Evolutionary conservation across 768 basidiomycete genomes (phyloP).

Genomic region (Crucibulum laeve): DNA sequence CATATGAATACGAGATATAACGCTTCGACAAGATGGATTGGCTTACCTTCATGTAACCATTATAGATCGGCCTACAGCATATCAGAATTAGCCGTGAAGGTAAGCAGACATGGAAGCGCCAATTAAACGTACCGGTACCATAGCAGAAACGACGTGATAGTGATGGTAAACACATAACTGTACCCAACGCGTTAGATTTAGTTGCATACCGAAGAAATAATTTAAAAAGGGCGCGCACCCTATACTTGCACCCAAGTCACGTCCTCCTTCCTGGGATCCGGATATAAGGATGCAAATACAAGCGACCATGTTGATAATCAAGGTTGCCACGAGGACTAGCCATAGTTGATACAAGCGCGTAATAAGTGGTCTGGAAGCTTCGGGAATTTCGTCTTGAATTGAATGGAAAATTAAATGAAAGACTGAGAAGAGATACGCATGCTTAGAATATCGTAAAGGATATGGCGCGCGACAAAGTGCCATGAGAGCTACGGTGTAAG

Average conservation of each 20-base stretch:
- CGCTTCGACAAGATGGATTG: constrained; percentile 8
- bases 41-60: constrained; percentile 92
- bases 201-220: constrained; percentile 13
- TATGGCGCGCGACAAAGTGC: constrained; percentile 3
- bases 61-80: constrained; percentile 80
- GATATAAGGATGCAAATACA: constrained; percentile 83
- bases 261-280: constrained; percentile 70
- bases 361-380: constrained; percentile 72
- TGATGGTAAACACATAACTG: constrained; percentile 80
- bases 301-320: constrained; percentile 87
- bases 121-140: constrained; percentile 80
- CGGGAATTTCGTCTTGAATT: constrained; percentile 86
- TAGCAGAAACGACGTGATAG: constrained; percentile 77
- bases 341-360: constrained; percentile 89
- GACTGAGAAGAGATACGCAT: constrained; percentile 44
- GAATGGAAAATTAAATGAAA: constrained; percentile 94
- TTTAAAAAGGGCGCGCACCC: constrained; percentile 46
- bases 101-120: background rate
- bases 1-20: constrained; percentile 12
- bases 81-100: constrained; percentile 1
- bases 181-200: constrained; percentile 12
- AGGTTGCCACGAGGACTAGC: constrained; percentile 80
- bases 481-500: background rate
- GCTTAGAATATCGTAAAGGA: constrained; percentile 12
- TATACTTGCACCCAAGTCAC: constrained; percentile 79